phyloP scores from a whole-genome alignment of 192 early-diverging fungal genomes.

The Podila epigama region DNA sequence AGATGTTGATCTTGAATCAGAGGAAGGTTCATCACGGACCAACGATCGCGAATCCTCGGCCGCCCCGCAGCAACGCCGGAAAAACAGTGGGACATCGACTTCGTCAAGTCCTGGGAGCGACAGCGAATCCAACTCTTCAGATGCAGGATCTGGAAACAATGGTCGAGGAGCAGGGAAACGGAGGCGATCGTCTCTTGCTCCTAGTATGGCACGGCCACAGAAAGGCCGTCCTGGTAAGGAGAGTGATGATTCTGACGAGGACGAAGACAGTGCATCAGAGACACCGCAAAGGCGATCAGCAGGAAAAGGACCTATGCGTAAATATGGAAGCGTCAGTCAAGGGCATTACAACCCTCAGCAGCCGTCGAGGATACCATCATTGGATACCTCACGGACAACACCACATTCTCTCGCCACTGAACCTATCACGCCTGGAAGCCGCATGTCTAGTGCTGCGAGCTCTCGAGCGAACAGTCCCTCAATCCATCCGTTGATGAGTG shows the following conservation, averaged over 20 bases:
- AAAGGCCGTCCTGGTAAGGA: conserved; percentile 28
- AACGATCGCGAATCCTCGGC: conserved; percentile 1
- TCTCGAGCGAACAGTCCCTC: conserved; percentile 27
- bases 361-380: neutral
- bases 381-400: neutral
- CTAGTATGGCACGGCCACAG: conserved; percentile 24
- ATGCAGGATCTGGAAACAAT: conserved; percentile 13
- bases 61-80: conserved; percentile 20
- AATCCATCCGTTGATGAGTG: conserved; percentile 38
- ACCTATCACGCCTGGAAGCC: conserved; percentile 9
- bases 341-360: neutral
- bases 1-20: conserved; percentile 70
- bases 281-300: conserved; percentile 11
- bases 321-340: conserved; percentile 36
- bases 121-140: conserved; percentile 32
- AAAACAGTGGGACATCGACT: conserved; percentile 24
- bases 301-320: conserved; percentile 45
- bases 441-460: conserved; percentile 33
- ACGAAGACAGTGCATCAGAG: conserved; percentile 12
- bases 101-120: conserved; percentile 30
- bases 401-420: neutral
- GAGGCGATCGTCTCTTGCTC: conserved; percentile 30
- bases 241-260: conserved; percentile 32
- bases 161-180: conserved; percentile 32
- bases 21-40: conserved; percentile 26